Evolutionary conservation across 768 basidiomycete genomes (phyloP), one percentile per base, ranked within the genome.

Genomic region (Serendipita sp.): DNA sequence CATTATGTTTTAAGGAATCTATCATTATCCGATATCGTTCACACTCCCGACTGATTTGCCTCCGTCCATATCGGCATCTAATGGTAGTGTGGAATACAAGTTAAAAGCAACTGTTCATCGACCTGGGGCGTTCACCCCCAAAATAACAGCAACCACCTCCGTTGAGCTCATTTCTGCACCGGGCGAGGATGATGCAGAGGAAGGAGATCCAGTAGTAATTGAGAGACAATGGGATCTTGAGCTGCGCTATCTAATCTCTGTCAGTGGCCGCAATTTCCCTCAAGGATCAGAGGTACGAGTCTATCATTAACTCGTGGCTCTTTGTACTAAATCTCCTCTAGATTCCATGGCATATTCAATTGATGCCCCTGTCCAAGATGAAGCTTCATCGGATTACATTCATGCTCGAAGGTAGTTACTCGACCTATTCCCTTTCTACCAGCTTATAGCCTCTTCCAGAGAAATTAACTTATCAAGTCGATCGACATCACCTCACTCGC

Each of bases 21-120:
- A 98, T 72, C 91, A 87, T 16, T 98, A 92, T 74, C 95, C 95
- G 2, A 88, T 99, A 70, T 89, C 89, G 13, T 93, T 97, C 73
- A 78, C 85, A 16, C 85, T 99, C 64, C 91, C 95, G 0, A 78
- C 83, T 3, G 80, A 82, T 66, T 79, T 86, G 2, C 92, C 93
- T 2, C 90, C 95, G 1, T 84, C 85, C 0, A 77, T 94, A 67
- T 77, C 78, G 47, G 85, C 85, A 66, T 82, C 86, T 45, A 87
- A 82, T 68, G 95, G 93, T 7, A 80, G 83, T 2, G 84, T 96
- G 11, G 72, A 72, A 1, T 99, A 96, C 85, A 77, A 78, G 47
- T 80, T 97, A 24, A 88, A 84, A 71, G 94, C 92, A 2, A 80
- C 78, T 38, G 92, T 89, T 2, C 86, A 88, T 69, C 86, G 92